Conservation (phyloP, 805 yeast genomes). For the Starmerella etchellsii region DNA sequence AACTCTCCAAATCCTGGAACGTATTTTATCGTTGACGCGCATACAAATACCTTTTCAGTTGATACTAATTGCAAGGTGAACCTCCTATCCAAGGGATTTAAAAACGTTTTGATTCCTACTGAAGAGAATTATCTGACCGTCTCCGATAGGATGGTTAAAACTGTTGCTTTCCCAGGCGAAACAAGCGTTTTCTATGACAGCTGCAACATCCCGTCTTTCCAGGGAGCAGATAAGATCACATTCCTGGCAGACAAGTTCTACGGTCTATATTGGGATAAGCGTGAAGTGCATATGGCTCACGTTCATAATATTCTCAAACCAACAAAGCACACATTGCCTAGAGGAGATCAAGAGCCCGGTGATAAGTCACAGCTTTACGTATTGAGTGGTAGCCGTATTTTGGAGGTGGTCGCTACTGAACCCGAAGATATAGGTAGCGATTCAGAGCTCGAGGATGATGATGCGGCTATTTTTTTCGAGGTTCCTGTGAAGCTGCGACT, state of each 20-base stretch:
- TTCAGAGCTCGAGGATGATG: background rate
- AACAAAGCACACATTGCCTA: background rate
- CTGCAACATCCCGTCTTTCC: too few relatives aligned
- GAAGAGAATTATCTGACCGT: too few relatives aligned
- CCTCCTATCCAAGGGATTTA: background rate
- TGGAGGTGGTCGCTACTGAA: background rate
- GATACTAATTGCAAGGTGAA: background rate
- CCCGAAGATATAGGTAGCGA: background rate
- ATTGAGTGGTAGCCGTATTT: too few relatives aligned
- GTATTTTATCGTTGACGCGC: background rate
- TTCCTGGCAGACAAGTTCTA: too few relatives aligned
- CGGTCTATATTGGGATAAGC: background rate
- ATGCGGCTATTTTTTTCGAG: slow-evolving; percentile 1
- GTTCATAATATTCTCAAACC: background rate
- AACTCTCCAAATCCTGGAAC: too few relatives aligned
- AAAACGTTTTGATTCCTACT: too few relatives aligned
- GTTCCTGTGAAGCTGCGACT: background rate
- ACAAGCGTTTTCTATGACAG: too few relatives aligned
- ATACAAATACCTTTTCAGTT: background rate
- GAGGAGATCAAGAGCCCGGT: too few relatives aligned
- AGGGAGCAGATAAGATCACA: too few relatives aligned
- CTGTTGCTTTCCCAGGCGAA: too few relatives aligned
- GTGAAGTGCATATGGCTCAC: background rate
- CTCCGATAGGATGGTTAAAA: too few relatives aligned
- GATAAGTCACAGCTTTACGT: too few relatives aligned